A percentile compares a stretch with the other conserved stretches of the same genome.
These are phyloP conservation scores for Fonsecaea erecta DNA, from an alignment of 2,329 filamentous ascomycete genomes.

Conservation along the genomic window DNA sequence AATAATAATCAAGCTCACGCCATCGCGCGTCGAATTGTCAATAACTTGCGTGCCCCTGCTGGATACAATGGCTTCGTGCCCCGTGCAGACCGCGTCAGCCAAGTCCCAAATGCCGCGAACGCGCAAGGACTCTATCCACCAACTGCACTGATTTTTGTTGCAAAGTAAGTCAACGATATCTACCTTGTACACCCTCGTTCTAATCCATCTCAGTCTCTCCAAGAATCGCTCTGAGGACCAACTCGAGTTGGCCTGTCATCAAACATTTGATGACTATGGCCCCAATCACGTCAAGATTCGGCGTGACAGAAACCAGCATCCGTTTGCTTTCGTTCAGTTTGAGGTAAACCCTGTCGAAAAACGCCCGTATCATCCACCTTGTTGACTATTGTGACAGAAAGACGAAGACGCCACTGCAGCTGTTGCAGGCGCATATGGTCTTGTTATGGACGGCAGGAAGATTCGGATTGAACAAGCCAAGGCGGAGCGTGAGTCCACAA, in stretches of 20 bases:
- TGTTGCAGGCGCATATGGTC: conserved; percentile 22
- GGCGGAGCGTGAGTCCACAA: conserved; percentile 35
- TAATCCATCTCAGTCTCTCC: conserved; percentile 38
- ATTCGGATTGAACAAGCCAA: conserved; percentile 35
- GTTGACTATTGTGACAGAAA: conserved; percentile 35
- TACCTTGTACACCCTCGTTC: conserved; percentile 18
- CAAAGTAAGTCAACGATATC: conserved; percentile 43
- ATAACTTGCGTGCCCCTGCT: conserved; percentile 8
- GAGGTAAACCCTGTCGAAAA: conserved; percentile 39
- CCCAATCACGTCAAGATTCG: conserved; percentile 46
- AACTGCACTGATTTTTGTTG: conserved; percentile 46
- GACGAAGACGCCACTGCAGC: conserved; percentile 41
- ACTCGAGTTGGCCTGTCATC: conserved; percentile 40
- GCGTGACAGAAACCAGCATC: conserved; percentile 42
- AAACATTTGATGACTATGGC: conserved; percentile 42
- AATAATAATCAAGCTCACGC: background rate
- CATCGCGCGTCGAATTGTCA: conserved; percentile 8
- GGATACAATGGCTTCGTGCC: conserved; percentile 22
- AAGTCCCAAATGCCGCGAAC: conserved; percentile 41
- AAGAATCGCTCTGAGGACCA: conserved; percentile 39
- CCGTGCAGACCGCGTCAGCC: conserved; percentile 40
- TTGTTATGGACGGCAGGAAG: conserved; percentile 34
- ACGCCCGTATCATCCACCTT: background rate
- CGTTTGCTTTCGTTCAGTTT: conserved; percentile 48
- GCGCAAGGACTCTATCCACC: conserved; percentile 47